These are phyloP conservation scores for Paramarasmius palmivorus DNA, from an alignment of 1,284 basidiomycete species.

Conservation along the genomic window DNA sequence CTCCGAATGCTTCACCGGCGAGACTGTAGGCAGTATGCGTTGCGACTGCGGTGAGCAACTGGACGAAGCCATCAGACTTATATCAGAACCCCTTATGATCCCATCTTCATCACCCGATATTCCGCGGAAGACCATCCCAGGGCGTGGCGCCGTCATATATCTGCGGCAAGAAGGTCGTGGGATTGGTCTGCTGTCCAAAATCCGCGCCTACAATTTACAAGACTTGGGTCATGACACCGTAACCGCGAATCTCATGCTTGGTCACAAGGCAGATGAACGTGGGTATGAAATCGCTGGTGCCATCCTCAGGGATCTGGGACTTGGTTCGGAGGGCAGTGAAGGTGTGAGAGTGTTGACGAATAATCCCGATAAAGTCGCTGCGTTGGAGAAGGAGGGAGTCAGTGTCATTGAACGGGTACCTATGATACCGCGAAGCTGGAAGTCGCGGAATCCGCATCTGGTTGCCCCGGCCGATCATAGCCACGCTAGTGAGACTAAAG, in stretches of 20 bases:
- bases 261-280: constrained; percentile 92
- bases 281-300: constrained; percentile 91
- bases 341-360: constrained; percentile 90
- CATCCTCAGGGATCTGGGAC: constrained; percentile 86
- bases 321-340: constrained; percentile 57
- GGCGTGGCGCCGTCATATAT: constrained; percentile 95
- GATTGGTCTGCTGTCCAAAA: constrained; percentile 94
- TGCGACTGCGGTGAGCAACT: constrained; percentile 99
- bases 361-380: constrained; percentile 96
- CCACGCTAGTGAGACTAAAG: neutral
- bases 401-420: constrained; percentile 82
- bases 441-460: constrained; percentile 37
- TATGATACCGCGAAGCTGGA: constrained; percentile 96
- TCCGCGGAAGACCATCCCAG: constrained; percentile 53
- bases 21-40: constrained; percentile 97
- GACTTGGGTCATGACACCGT: constrained; percentile 99
- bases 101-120: constrained; percentile 33
- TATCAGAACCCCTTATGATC: constrained; percentile 71
- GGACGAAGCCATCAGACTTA: constrained; percentile 93
- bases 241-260: constrained; percentile 93
- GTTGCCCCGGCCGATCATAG: constrained; percentile 23
- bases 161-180: constrained; percentile 98
- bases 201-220: constrained; percentile 97
- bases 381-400: constrained; percentile 84
- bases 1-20: constrained; percentile 98